phyloP scores from a whole-genome alignment of 441 rosid genomes.

The Gossypium davidsonii region DNA sequence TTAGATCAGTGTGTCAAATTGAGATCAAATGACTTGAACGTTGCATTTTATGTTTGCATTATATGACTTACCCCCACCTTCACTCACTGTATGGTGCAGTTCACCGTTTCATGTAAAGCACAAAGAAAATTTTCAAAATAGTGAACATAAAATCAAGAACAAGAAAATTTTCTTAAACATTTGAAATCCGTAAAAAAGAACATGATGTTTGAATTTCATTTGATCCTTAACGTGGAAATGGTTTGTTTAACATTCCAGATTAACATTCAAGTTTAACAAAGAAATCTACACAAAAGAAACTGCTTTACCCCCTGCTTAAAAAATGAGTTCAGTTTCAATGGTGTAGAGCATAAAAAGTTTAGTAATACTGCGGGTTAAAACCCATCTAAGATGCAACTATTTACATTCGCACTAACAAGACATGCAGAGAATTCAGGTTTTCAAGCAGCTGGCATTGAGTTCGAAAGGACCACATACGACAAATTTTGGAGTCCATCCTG shows the following conservation, averaged over 20 bases:
- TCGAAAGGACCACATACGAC: constrained; percentile 60
- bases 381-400: constrained; percentile 24
- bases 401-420: constrained; percentile 24
- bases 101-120: not conserved
- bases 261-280: not conserved
- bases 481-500: constrained; percentile 81
- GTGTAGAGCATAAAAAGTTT: constrained; percentile 3
- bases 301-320: not conserved
- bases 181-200: not conserved
- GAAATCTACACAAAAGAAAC: not conserved
- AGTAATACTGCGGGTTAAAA: not conserved
- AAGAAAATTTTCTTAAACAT: not conserved
- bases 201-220: not conserved
- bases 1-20: too few relatives aligned
- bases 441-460: constrained; percentile 72
- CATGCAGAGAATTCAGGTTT: not conserved
- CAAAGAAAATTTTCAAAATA: not conserved
- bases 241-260: not conserved
- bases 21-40: too few relatives aligned
- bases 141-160: not conserved
- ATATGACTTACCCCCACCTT: too few relatives aligned
- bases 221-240: not conserved
- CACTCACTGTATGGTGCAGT: too few relatives aligned
- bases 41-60: too few relatives aligned
- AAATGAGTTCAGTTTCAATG: constrained; percentile 8